Conservation (phyloP, 305 asterid species). For the Fraxinus sp. region DNA sequence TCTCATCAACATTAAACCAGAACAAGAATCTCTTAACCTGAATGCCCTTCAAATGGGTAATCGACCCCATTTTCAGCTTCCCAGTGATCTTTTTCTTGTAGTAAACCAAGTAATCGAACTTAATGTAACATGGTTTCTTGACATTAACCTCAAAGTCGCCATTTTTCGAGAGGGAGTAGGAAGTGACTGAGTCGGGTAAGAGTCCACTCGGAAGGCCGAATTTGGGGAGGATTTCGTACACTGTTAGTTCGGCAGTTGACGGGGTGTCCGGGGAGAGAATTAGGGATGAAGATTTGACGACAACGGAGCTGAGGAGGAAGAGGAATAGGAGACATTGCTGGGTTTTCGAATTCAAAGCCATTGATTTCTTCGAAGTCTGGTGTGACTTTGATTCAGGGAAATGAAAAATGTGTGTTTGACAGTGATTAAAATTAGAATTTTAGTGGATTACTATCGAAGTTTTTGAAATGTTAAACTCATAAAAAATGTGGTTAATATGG, state of each 20-base stretch:
- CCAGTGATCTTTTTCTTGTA: slow-evolving; percentile 74
- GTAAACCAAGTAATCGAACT: slow-evolving; percentile 77
- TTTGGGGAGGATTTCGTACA: slow-evolving; percentile 57
- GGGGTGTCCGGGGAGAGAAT: slow-evolving; percentile 9
- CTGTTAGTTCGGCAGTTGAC: slow-evolving; percentile 34
- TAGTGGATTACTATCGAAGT: no score
- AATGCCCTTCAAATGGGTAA: slow-evolving; percentile 61
- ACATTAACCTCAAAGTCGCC: slow-evolving; percentile 65
- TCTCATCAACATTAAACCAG: slow-evolving; percentile 85
- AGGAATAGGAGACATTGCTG: slow-evolving; percentile 24
- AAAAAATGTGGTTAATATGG: no score
- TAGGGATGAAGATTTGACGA: slow-evolving; percentile 27
- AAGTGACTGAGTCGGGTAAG: slow-evolving; percentile 69
- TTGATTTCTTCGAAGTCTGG: slow-evolving; percentile 14
- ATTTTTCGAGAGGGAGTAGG: slow-evolving; percentile 62
- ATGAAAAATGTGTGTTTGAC: no score
- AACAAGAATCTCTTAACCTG: slow-evolving; percentile 66
- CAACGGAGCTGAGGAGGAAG: slow-evolving; percentile 24
- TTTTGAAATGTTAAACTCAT: no score
- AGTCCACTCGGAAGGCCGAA: slow-evolving; percentile 82
- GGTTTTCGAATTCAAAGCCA: slow-evolving; percentile 39
- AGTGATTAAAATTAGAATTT: no score
- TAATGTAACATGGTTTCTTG: slow-evolving; percentile 62
- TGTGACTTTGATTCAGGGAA: background rate
- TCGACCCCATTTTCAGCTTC: slow-evolving; percentile 64